phyloP scores from a whole-genome alignment of 495 filamentous ascomycete species.

The Hypoxylon lienhwacheense region DNA sequence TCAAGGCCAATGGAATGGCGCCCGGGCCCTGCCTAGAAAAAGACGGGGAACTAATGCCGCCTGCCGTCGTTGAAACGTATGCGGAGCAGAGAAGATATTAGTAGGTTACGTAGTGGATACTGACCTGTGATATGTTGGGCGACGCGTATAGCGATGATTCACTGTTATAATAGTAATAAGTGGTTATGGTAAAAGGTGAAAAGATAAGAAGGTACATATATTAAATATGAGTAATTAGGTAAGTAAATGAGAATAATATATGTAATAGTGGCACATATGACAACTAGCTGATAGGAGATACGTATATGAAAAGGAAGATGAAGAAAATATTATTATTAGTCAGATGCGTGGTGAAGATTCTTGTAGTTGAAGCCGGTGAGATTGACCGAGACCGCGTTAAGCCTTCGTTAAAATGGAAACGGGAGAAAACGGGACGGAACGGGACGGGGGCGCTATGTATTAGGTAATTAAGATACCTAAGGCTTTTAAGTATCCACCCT shows the following conservation, averaged over 20 bases:
- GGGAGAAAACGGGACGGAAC: constrained; percentile 16
- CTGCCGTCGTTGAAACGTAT: constrained; percentile 3
- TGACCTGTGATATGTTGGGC: no score
- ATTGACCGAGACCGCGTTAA: constrained; percentile 10
- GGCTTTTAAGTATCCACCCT: no score
- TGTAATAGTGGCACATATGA: background rate
- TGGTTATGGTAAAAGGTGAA: no score
- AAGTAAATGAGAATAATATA: background rate
- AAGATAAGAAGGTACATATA: no score
- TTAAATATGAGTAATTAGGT: no score
- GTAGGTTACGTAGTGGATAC: constrained; percentile 6
- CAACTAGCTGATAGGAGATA: background rate
- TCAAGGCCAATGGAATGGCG: constrained; percentile 15
- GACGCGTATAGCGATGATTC: no score
- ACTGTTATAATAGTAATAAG: no score
- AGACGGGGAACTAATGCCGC: constrained; percentile 21
- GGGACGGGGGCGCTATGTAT: no score
- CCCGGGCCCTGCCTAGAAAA: constrained; percentile 23
- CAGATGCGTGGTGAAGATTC: constrained; percentile 20
- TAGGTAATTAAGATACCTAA: no score
- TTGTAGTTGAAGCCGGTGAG: constrained; percentile 16
- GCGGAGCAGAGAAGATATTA: constrained; percentile 10
- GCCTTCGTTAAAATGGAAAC: background rate
- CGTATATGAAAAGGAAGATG: background rate
- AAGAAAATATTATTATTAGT: background rate